Conservation (phyloP, 148 eudicot genomes). For the Chenopodium berlandieri region DNA sequence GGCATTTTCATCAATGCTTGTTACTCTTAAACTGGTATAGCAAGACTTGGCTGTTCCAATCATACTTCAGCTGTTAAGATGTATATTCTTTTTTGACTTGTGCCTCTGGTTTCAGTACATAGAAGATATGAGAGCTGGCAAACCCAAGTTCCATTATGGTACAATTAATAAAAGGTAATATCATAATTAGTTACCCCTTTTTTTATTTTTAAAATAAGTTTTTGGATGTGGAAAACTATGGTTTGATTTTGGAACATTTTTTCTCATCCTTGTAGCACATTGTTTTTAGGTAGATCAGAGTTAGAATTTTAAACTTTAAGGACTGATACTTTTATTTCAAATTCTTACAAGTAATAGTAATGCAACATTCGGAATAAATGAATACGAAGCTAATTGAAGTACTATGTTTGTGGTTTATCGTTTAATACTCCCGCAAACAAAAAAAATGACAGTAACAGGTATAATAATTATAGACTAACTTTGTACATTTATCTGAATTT, state of each 20-base stretch:
- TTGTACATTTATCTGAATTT: neutral
- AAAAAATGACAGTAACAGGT: neutral
- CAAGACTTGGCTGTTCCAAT: constrained; percentile 9
- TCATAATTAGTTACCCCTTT: neutral
- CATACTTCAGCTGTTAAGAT: constrained; percentile 12
- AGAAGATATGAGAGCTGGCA: constrained; percentile 73
- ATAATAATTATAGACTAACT: no score
- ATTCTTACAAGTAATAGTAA: neutral
- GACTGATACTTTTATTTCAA: neutral
- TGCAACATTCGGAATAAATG: no score
- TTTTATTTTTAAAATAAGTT: neutral
- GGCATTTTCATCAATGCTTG: constrained; percentile 94
- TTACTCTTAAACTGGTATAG: constrained; percentile 76
- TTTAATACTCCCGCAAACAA: neutral
- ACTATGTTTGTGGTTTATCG: neutral
- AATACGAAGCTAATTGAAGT: neutral
- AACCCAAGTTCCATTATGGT: constrained; percentile 85
- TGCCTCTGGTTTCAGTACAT: constrained; percentile 58
- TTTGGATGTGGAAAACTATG: neutral
- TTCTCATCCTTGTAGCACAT: neutral
- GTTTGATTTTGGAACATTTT: neutral
- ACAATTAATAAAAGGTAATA: constrained; percentile 82
- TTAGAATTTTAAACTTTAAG: neutral
- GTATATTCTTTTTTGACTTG: constrained; percentile 8
- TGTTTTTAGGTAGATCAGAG: neutral